Conservation (phyloP, 208 protist species). For the Tritrichomonas foetus region DNA sequence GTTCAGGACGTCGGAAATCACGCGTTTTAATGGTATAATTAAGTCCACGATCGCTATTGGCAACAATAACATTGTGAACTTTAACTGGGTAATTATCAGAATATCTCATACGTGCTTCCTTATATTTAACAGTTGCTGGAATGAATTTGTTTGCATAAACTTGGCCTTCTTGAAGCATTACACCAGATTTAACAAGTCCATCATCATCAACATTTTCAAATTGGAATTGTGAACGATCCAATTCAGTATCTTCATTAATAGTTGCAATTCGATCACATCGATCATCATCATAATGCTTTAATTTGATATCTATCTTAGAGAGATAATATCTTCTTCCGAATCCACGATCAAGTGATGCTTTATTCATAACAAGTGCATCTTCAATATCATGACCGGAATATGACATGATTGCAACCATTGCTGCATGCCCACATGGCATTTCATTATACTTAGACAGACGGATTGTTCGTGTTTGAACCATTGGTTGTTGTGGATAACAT, state of each 20-base stretch:
- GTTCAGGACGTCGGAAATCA: slow-evolving; percentile 72
- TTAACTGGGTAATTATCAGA: neutral
- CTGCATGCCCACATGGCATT: slow-evolving; percentile 98
- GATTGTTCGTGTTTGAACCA: slow-evolving; percentile 90
- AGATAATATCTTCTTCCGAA: slow-evolving; percentile 46
- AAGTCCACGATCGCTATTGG: slow-evolving; percentile 50
- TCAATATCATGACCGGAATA: slow-evolving; percentile 99
- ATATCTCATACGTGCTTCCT: neutral
- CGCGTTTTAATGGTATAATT: slow-evolving; percentile 79
- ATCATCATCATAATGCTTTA: neutral
- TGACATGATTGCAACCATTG: slow-evolving; percentile 96
- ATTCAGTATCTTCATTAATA: neutral
- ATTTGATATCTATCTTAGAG: neutral
- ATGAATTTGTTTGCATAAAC: slow-evolving; percentile 25
- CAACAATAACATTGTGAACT: slow-evolving; percentile 53
- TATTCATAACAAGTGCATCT: slow-evolving; percentile 98
- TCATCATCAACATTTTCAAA: neutral
- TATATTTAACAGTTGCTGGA: neutral
- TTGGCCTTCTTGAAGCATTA: neutral
- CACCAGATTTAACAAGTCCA: neutral
- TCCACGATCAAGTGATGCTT: slow-evolving; percentile 57
- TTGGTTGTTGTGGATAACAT: slow-evolving; percentile 90
- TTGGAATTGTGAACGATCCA: too few species aligned
- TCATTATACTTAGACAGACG: slow-evolving; percentile 70
- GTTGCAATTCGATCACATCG: neutral